Conservation (phyloP, 805 yeast genomes). For the Kodamaea laetipori region DNA sequence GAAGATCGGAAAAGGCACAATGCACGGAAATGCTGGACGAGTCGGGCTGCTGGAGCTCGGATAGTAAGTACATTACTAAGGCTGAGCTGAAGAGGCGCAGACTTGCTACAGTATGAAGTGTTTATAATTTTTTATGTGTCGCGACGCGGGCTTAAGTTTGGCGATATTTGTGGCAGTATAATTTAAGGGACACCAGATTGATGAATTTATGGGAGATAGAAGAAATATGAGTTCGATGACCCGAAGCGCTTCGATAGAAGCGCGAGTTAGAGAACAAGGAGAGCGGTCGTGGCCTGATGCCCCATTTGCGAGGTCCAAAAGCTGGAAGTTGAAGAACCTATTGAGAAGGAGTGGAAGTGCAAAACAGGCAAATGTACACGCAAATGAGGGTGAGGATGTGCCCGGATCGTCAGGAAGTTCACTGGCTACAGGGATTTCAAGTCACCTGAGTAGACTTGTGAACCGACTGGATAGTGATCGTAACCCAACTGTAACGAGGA, state of each 20-base stretch:
- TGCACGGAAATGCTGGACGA: constrained; percentile 17
- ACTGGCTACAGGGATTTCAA: no score
- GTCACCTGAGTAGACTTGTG: no score
- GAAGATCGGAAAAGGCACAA: constrained; percentile 10
- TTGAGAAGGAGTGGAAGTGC: background rate
- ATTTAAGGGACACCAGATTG: no score
- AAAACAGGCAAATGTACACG: no score
- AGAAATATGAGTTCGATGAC: background rate
- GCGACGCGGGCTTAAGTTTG: no score
- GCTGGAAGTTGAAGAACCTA: constrained; percentile 8
- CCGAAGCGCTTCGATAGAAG: constrained; percentile 1
- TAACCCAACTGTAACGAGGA: no score
- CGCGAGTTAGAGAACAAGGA: background rate
- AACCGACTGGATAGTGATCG: no score
- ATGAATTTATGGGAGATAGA: no score
- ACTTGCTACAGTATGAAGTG: background rate
- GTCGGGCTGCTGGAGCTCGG: constrained; percentile 22
- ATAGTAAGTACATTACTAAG: constrained; percentile 20
- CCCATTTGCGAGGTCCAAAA: background rate
- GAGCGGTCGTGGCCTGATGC: background rate
- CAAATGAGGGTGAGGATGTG: no score
- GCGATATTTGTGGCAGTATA: background rate
- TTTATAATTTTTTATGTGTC: no score
- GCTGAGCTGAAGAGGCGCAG: background rate
- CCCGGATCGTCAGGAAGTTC: no score